Conservation (phyloP, 1,284 basidiomycete genomes). For the Moesziomyces globuligerus region DNA sequence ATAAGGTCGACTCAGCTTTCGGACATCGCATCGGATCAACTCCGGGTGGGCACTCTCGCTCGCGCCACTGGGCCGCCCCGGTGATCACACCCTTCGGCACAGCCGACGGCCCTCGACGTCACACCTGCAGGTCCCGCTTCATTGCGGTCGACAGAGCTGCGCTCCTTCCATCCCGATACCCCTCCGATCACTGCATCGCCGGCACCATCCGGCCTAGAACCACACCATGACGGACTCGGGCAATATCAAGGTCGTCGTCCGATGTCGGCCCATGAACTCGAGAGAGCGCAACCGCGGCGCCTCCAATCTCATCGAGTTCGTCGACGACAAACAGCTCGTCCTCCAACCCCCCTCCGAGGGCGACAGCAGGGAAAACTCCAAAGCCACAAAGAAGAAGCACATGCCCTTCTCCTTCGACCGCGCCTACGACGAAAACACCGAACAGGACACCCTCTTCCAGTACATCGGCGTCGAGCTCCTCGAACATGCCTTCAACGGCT, state of each 20-base stretch:
- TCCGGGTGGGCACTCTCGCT: too few species aligned
- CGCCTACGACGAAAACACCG: conserved; percentile 61
- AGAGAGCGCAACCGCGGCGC: conserved; percentile 58
- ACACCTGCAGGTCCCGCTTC: too few species aligned
- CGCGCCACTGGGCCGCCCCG: too few species aligned
- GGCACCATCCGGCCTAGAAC: not conserved
- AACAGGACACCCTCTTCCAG: conserved; percentile 82
- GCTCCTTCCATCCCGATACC: not conserved
- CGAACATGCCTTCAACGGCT: conserved; percentile 93
- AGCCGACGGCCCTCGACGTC: too few species aligned
- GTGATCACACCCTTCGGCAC: too few species aligned
- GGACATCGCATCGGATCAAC: too few species aligned
- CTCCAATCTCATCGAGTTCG: conserved; percentile 57
- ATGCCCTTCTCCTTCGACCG: conserved; percentile 65
- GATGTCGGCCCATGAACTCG: conserved; percentile 63
- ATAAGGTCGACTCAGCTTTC: too few species aligned
- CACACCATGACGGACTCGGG: conserved; percentile 61
- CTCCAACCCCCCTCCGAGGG: conserved; percentile 53
- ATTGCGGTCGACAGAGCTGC: not conserved
- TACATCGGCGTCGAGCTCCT: conserved; percentile 93
- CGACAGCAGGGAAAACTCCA: conserved; percentile 47
- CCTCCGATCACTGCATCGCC: conserved; percentile 1
- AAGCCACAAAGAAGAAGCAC: conserved; percentile 60
- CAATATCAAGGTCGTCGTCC: conserved; percentile 65
- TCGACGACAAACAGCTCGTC: conserved; percentile 54